Evolutionary conservation across 352 stramenopile genomes (phyloP).

Genomic region (Globisporangium alternatum): DNA sequence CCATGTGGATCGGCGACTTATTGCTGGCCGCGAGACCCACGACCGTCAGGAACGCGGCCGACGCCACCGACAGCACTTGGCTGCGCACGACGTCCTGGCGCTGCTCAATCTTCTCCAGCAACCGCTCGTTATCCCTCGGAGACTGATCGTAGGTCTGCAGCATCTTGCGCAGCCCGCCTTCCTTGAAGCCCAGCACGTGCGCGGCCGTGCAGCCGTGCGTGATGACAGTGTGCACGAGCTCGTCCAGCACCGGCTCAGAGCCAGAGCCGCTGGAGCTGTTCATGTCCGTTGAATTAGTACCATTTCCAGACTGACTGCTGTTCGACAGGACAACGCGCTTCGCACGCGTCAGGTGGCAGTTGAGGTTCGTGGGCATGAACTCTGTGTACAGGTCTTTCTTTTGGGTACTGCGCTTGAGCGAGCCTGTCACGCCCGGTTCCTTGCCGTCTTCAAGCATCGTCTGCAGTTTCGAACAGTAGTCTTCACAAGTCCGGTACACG

Average conservation of each 20-base stretch:
- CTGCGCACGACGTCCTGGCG: slow-evolving; percentile 78
- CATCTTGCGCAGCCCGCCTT: slow-evolving; percentile 70
- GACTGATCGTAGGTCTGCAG: slow-evolving; percentile 42
- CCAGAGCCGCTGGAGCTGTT: slow-evolving; percentile 23
- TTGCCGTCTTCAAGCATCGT: slow-evolving; percentile 70
- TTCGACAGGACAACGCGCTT: slow-evolving; percentile 51
- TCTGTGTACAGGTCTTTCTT: slow-evolving; percentile 84
- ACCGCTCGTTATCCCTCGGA: slow-evolving; percentile 35
- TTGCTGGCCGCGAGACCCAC: slow-evolving; percentile 64
- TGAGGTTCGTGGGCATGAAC: slow-evolving; percentile 88
- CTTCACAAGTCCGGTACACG: slow-evolving; percentile 64
- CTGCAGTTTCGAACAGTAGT: slow-evolving; percentile 64
- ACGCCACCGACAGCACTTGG: slow-evolving; percentile 69
- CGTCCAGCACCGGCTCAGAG: slow-evolving; percentile 25
- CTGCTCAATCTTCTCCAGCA: slow-evolving; percentile 70
- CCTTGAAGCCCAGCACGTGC: slow-evolving; percentile 82
- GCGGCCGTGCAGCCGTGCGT: slow-evolving; percentile 81
- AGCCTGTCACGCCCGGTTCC: slow-evolving; percentile 80
- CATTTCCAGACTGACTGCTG: slow-evolving; percentile 8
- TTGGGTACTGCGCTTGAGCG: slow-evolving; percentile 80
- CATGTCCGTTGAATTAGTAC: slow-evolving; percentile 22
- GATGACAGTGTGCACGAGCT: slow-evolving; percentile 69
- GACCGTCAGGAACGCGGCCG: slow-evolving; percentile 69
- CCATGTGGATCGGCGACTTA: slow-evolving; percentile 49
- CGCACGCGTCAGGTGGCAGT: slow-evolving; percentile 76